phyloP scores from a whole-genome alignment of 2,329 filamentous ascomycete genomes.

The Metarhizium sp. region DNA sequence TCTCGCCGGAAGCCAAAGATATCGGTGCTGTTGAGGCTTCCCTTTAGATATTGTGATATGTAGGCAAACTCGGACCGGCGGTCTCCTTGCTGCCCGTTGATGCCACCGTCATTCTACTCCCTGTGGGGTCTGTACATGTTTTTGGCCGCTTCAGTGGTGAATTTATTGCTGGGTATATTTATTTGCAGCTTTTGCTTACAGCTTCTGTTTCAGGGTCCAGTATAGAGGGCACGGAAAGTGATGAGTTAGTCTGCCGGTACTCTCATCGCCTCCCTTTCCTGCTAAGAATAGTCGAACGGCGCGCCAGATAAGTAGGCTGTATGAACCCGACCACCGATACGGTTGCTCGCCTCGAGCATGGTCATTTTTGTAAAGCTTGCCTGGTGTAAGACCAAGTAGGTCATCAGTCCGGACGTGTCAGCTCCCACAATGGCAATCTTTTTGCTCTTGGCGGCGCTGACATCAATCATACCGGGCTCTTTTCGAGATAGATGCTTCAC shows the following conservation, averaged over 20 bases:
- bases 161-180: slow-evolving; percentile 24
- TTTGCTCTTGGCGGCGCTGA: slow-evolving; percentile 10
- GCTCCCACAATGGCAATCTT: slow-evolving; percentile 59
- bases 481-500: slow-evolving; percentile 48
- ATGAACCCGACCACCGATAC: slow-evolving; percentile 55
- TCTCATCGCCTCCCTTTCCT: slow-evolving; percentile 58
- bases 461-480: slow-evolving; percentile 30
- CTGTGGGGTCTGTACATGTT: slow-evolving; percentile 36
- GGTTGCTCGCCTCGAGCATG: slow-evolving; percentile 50
- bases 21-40: slow-evolving; percentile 45
- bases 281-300: slow-evolving; percentile 55
- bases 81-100: slow-evolving; percentile 41
- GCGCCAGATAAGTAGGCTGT: slow-evolving; percentile 52
- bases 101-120: slow-evolving; percentile 25
- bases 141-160: slow-evolving; percentile 26
- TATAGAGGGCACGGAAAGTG: slow-evolving; percentile 20
- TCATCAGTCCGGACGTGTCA: slow-evolving; percentile 58
- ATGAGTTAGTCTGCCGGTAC: slow-evolving; percentile 46
- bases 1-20: slow-evolving; percentile 18
- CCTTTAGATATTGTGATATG: slow-evolving; percentile 47
- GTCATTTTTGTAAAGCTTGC: slow-evolving; percentile 50
- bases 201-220: slow-evolving; percentile 20
- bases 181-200: slow-evolving; percentile 27
- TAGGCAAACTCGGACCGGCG: slow-evolving; percentile 57
- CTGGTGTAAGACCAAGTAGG: slow-evolving; percentile 34